A percentile compares a stretch with the other conserved stretches of the same genome.
These are phyloP conservation scores for Austroboletus eburneus DNA, from an alignment of 768 basidiomycete genomes.

Conservation along the genomic window DNA sequence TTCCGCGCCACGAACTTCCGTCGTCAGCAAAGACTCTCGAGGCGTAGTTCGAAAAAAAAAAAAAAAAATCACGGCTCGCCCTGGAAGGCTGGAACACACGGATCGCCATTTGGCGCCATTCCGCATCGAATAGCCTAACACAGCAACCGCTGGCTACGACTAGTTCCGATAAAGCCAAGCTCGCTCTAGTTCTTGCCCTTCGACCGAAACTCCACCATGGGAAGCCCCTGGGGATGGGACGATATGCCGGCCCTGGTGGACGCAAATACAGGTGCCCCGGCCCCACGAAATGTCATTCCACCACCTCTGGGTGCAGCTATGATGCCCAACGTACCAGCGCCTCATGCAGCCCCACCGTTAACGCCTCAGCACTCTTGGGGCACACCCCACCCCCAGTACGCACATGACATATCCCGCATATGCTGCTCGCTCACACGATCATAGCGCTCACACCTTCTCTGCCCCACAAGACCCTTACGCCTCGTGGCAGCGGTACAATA, in stretches of 20 bases:
- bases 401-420: neutral
- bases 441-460: conserved; percentile 5
- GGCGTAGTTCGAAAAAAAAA: too few species aligned
- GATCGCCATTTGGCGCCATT: neutral
- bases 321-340: conserved; percentile 11
- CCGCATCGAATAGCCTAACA: conserved; percentile 10
- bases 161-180: conserved; percentile 14
- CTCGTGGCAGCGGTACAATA: conserved; percentile 4
- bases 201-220: conserved; percentile 13
- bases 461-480: conserved; percentile 14
- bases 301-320: conserved; percentile 21
- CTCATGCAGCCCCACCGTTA: conserved; percentile 4
- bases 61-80: too few species aligned
- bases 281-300: conserved; percentile 14
- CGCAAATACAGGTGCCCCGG: conserved; percentile 3
- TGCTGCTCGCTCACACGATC: conserved; percentile 1
- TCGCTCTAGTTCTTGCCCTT: neutral
- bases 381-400: conserved; percentile 14
- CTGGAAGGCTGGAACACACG: too few species aligned
- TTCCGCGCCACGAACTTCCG: too few species aligned
- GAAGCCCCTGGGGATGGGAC: conserved; percentile 12
- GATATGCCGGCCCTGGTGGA: conserved; percentile 30
- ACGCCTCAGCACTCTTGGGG: conserved; percentile 13
- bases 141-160: conserved; percentile 15
- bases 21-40: too few species aligned